Evolutionary conservation across 495 filamentous ascomycete species (phyloP), one percentile per base, ranked within the genome.

Genomic region (Symbiotaphrina buchneri): DNA sequence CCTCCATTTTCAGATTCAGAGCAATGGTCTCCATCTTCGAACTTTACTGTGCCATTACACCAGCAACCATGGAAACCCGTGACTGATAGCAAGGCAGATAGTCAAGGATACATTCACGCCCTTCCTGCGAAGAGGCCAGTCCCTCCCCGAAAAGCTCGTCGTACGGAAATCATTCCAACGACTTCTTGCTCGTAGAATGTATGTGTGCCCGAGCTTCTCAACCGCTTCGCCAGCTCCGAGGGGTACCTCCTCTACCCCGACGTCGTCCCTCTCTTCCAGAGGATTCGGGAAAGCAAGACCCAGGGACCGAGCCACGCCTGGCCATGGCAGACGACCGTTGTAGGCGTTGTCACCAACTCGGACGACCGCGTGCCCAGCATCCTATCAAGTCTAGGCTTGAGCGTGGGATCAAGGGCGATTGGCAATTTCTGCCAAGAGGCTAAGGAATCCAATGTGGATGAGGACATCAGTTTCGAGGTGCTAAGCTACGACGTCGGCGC

Each of bases 121-220:
- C 4, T 52, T 54, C 37, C 31, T 41, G 15, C 32, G 39, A 11
- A 11, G 28, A 21, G 41, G 38, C 5, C 32, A 41, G 8, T 8
- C 44, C 11, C 35, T 63, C 0, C 68, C 70, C 0, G 23, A 47
- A 5, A 52, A 46, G 0, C 49, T 84, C 8, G 48, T 73, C 65
- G 34, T 92, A 92, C 42, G 82, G 82, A 3, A 43, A 51, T 27
- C 82, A 92, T 50, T 54, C 61, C 7, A 82, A 83, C 41, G 80
- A 90, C 44, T 77, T 82, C 36, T 57, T 76, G 3, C 60, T 90
- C 4, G 64, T 67, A 2, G 82, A 92, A 56, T 85, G 63, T 68
- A 40, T 42, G 56, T n/a, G n/a, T 65, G 0, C 53, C 63, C 2
- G 43, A 48, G 5, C 51, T 83, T 1, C 45, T 76, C 2, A 45